A percentile compares a stretch with the other conserved stretches of the same genome.
phyloP scores from a whole-genome alignment of 257 asterid genomes.

The Marsdenia floribunda region DNA sequence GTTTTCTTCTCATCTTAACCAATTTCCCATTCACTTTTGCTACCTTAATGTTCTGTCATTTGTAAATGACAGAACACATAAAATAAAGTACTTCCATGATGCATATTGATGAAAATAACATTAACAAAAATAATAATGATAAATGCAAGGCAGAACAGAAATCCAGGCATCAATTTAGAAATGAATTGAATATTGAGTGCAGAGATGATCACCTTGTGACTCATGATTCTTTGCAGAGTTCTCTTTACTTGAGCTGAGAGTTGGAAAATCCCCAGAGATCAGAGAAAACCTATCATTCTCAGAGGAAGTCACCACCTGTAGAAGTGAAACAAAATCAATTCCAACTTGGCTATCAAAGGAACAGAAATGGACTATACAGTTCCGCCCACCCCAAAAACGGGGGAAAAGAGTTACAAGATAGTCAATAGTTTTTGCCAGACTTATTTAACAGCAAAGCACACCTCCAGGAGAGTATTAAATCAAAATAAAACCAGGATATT shows the following conservation, averaged over 20 bases:
- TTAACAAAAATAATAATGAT: background rate
- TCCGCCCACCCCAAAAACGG: background rate
- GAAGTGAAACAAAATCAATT: constrained; percentile 10
- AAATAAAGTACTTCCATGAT: background rate
- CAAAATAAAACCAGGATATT: constrained; percentile 11
- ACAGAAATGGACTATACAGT: background rate
- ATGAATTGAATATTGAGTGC: background rate
- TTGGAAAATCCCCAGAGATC: constrained; percentile 91
- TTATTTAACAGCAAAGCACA: background rate
- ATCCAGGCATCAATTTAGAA: background rate
- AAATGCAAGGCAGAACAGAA: background rate
- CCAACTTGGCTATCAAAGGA: background rate
- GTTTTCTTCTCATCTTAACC: background rate
- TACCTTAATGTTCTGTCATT: background rate
- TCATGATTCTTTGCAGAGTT: constrained; percentile 47
- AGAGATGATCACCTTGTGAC: constrained; percentile 44
- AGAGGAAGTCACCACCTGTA: constrained; percentile 64
- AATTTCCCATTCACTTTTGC: background rate
- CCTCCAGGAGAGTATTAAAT: background rate
- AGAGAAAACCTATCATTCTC: constrained; percentile 77
- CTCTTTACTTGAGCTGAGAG: constrained; percentile 73
- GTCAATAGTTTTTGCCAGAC: background rate
- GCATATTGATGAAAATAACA: background rate
- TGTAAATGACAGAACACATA: background rate
- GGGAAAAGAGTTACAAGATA: background rate